A percentile compares a stretch with the other conserved stretches of the same genome.
phyloP scores from a whole-genome alignment of 192 early-diverging fungal genomes.

The Coemansia sp. region DNA sequence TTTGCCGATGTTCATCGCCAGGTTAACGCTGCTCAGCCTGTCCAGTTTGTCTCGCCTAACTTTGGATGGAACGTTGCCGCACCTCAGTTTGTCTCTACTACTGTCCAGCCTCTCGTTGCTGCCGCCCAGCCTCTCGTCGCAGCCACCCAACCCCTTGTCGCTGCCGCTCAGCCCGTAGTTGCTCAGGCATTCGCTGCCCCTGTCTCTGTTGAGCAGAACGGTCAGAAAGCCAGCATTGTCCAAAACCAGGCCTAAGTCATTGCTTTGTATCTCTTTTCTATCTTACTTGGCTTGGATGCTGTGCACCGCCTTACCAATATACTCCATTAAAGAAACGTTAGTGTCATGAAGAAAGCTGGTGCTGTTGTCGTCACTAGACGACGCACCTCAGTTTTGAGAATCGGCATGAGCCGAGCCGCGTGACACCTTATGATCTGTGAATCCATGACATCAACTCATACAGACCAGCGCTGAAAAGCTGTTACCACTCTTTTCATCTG shows the following conservation, averaged over 20 bases:
- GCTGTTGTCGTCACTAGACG: neutral
- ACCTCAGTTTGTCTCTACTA: constrained; percentile 15
- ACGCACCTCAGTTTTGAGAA: neutral
- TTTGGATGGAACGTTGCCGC: constrained; percentile 15
- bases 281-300: neutral
- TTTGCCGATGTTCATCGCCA: constrained; percentile 47
- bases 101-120: constrained; percentile 1
- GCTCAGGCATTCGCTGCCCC: constrained; percentile 9
- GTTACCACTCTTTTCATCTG: neutral
- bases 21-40: constrained; percentile 19
- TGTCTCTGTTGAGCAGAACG: constrained; percentile 25
- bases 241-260: constrained; percentile 26
- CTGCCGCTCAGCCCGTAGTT: constrained; percentile 14
- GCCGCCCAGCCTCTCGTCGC: constrained; percentile 10
- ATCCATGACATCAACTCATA: neutral
- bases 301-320: constrained; percentile 8
- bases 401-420: neutral
- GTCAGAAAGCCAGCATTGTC: constrained; percentile 29
- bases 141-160: constrained; percentile 5
- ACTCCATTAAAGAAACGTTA: neutral
- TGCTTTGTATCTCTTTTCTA: neutral
- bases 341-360: neutral
- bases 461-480: neutral
- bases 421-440: neutral
- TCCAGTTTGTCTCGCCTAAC: constrained; percentile 4